phyloP scores from a whole-genome alignment of 305 asterid species.

The Rubia tinctorum region DNA sequence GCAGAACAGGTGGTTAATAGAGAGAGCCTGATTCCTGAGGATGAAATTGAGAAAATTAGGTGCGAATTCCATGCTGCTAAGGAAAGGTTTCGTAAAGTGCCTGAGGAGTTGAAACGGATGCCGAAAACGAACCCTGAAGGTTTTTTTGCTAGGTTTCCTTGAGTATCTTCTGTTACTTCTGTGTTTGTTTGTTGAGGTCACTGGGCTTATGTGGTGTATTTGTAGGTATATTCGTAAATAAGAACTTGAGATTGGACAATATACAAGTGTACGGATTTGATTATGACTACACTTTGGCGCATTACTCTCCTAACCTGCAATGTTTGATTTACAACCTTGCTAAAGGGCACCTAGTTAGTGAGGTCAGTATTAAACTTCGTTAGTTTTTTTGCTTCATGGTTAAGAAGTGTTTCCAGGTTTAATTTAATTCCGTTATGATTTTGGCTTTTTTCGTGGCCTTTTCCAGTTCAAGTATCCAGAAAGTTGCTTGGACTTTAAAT shows the following conservation, averaged over 20 bases:
- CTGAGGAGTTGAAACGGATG: slow-evolving; percentile 66
- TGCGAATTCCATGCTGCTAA: slow-evolving; percentile 58
- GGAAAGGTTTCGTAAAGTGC: slow-evolving; percentile 60
- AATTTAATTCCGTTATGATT: neutral
- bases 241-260: slow-evolving; percentile 85
- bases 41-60: slow-evolving; percentile 58
- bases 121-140: slow-evolving; percentile 90
- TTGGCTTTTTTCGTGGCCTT: slow-evolving; percentile 7
- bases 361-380: slow-evolving; percentile 49
- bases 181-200: slow-evolving; percentile 8
- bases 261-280: slow-evolving; percentile 92
- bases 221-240: slow-evolving; percentile 82
- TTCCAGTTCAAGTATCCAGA: slow-evolving; percentile 89
- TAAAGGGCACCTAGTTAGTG: slow-evolving; percentile 80
- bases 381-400: neutral
- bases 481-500: slow-evolving; percentile 72
- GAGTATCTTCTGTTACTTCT: neutral
- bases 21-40: slow-evolving; percentile 28
- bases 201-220: slow-evolving; percentile 28
- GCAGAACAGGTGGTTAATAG: slow-evolving; percentile 26
- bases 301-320: slow-evolving; percentile 83
- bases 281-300: slow-evolving; percentile 96
- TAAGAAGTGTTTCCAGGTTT: neutral
- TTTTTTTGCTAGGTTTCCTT: slow-evolving; percentile 16
- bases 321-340: slow-evolving; percentile 89